Conservation (phyloP, 257 asterid genomes). For the Euphrasia confusa region DNA sequence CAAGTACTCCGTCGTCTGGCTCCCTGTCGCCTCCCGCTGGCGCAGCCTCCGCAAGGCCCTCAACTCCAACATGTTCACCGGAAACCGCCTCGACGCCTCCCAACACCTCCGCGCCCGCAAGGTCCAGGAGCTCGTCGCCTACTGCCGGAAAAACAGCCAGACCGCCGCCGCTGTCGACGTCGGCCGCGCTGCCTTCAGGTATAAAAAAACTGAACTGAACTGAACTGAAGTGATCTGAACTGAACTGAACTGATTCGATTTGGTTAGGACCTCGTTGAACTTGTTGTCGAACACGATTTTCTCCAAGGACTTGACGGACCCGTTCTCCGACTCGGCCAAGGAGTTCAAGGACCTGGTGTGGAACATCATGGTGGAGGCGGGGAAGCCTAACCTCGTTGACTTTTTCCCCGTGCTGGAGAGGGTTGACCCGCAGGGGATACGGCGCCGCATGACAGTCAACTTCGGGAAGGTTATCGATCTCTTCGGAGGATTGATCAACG, state of each 20-base stretch:
- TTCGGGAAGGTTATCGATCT: slow-evolving; percentile 32
- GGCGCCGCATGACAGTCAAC: slow-evolving; percentile 36
- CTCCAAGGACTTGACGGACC: slow-evolving; percentile 49
- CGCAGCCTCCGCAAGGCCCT: slow-evolving; percentile 53
- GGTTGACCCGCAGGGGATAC: slow-evolving; percentile 59
- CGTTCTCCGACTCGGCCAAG: slow-evolving; percentile 42
- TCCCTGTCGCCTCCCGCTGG: slow-evolving; percentile 58
- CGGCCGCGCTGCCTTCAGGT: slow-evolving; percentile 48
- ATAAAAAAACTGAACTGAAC: too few species aligned
- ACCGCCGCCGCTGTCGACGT: slow-evolving; percentile 43
- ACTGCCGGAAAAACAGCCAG: slow-evolving; percentile 38
- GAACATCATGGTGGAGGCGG: slow-evolving; percentile 48
- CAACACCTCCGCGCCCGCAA: slow-evolving; percentile 46
- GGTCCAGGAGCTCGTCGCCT: slow-evolving; percentile 56
- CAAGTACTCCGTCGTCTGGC: slow-evolving; percentile 63
- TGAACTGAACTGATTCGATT: too few species aligned
- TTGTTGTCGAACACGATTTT: slow-evolving; percentile 46
- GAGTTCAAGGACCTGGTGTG: slow-evolving; percentile 59
- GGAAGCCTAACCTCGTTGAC: slow-evolving; percentile 62
- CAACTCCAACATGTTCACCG: slow-evolving; percentile 56
- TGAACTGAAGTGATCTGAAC: too few species aligned
- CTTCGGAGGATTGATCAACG: slow-evolving; percentile 38
- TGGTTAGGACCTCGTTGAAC: slow-evolving; percentile 36
- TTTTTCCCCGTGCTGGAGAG: slow-evolving; percentile 39
- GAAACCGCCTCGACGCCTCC: slow-evolving; percentile 55